Percentiles rank a stretch among this genome's conserved stretches.
Evolutionary conservation across 345 rosid genomes (phyloP).

Genomic region (Murraya paniculata): DNA sequence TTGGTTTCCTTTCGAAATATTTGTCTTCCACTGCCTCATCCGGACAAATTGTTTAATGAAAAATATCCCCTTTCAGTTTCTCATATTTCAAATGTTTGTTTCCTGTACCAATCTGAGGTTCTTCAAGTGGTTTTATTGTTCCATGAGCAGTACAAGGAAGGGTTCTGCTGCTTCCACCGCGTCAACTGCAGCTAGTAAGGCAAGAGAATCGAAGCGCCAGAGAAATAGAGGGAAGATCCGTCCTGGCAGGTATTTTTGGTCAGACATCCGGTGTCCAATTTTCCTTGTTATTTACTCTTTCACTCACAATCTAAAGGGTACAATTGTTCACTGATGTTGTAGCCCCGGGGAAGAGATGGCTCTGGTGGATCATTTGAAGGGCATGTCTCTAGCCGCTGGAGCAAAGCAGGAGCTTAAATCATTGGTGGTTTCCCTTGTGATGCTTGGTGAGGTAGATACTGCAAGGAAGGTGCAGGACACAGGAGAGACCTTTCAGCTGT

Average conservation of each 20-base stretch:
- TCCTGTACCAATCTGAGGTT: not conserved
- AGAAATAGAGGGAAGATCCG: slow-evolving; percentile 85
- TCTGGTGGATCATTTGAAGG: slow-evolving; percentile 87
- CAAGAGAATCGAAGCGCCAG: slow-evolving; percentile 70
- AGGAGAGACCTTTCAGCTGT: slow-evolving; percentile 70
- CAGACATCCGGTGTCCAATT: not conserved
- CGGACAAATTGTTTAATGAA: not conserved
- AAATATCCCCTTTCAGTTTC: not conserved
- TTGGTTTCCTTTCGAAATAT: not conserved
- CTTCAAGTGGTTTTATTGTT: slow-evolving; percentile 9
- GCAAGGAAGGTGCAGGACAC: slow-evolving; percentile 69
- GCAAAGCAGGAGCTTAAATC: slow-evolving; percentile 79
- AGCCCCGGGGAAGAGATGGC: slow-evolving; percentile 97
- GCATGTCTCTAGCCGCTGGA: slow-evolving; percentile 67
- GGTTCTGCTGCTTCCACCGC: slow-evolving; percentile 69
- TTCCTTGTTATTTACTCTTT: slow-evolving; percentile 1
- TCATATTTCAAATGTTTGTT: not conserved
- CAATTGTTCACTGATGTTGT: slow-evolving; percentile 23
- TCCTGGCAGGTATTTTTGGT: slow-evolving; percentile 70
- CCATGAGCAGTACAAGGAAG: slow-evolving; percentile 60
- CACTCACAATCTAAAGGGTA: slow-evolving; percentile 11
- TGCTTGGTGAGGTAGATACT: slow-evolving; percentile 60
- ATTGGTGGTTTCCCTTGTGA: slow-evolving; percentile 64
- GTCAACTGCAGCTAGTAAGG: slow-evolving; percentile 60
- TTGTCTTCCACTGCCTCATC: not conserved